Evolutionary conservation across 139 green algal species (phyloP).

Genomic region (Bryopsis sp.): DNA sequence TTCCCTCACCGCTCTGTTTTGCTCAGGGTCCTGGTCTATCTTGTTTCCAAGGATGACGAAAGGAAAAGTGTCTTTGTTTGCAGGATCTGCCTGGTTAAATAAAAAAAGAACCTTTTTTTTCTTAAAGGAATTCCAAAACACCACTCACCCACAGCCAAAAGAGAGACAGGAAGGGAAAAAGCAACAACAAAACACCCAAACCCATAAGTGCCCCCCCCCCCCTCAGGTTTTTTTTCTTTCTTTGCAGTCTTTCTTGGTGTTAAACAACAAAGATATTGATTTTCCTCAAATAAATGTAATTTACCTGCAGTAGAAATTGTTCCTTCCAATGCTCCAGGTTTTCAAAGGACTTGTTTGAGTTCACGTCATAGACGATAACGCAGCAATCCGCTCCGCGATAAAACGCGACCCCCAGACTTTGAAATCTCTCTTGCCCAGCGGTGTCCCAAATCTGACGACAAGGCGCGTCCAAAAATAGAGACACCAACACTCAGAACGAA

Average conservation of each 20-base stretch:
- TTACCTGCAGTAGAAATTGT: conserved; percentile 95
- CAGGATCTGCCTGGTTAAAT: conserved; percentile 67
- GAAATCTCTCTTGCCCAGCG: conserved; percentile 94
- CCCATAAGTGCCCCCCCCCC: neutral
- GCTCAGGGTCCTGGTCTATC: conserved; percentile 82
- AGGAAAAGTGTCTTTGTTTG: conserved; percentile 89
- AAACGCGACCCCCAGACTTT: conserved; percentile 93
- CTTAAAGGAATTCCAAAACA: too few relatives aligned
- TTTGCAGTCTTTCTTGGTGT: conserved; percentile 15
- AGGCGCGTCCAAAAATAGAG: neutral
- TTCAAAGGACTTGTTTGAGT: conserved; percentile 90
- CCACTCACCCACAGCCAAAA: too few relatives aligned
- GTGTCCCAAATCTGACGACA: conserved; percentile 95
- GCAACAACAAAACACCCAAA: neutral
- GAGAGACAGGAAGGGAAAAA: too few relatives aligned
- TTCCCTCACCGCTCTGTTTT: conserved; percentile 53
- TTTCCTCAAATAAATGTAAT: neutral
- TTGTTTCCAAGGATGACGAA: conserved; percentile 99
- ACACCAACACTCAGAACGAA: neutral
- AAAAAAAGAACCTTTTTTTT: neutral
- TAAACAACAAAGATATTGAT: neutral
- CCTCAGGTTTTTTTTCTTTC: conserved; percentile 4
- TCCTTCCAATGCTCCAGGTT: conserved; percentile 97
- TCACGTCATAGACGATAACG: conserved; percentile 97
- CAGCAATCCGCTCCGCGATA: conserved; percentile 98